Conservation (phyloP, 768 basidiomycete genomes). For the Amanita brunnescens region DNA sequence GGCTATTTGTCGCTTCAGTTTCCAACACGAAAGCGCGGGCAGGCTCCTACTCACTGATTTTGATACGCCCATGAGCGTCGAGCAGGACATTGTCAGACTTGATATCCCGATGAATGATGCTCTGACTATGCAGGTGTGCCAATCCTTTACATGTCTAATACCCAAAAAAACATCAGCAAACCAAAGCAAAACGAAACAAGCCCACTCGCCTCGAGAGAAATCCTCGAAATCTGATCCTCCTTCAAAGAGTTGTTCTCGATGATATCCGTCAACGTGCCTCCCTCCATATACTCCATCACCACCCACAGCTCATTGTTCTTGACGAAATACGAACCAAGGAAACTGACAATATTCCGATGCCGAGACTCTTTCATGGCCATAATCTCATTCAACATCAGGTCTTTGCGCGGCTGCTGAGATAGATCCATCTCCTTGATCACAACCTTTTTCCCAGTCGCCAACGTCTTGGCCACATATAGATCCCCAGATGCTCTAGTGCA, state of each 20-base stretch:
- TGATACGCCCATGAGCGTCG: conserved; percentile 87
- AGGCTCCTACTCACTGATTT: conserved; percentile 71
- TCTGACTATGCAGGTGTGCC: conserved; percentile 85
- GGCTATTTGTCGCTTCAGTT: conserved; percentile 35
- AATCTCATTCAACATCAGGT: conserved; percentile 96
- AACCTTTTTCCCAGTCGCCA: conserved; percentile 77
- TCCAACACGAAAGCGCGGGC: not conserved
- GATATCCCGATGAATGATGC: conserved; percentile 96
- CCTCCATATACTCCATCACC: conserved; percentile 99
- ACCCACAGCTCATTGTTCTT: conserved; percentile 91
- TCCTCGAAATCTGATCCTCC: conserved; percentile 92
- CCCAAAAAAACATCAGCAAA: not conserved
- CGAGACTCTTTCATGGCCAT: conserved; percentile 98
- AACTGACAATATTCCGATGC: conserved; percentile 96
- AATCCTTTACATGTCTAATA: conserved; percentile 89
- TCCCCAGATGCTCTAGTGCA: conserved; percentile 93
- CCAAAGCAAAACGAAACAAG: not conserved
- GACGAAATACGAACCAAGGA: conserved; percentile 83
- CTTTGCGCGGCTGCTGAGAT: conserved; percentile 90
- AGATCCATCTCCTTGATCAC: conserved; percentile 99
- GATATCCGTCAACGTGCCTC: conserved; percentile 93
- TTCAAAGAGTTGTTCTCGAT: conserved; percentile 95
- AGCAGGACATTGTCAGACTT: conserved; percentile 95
- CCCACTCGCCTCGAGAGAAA: conserved; percentile 74
- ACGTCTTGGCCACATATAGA: conserved; percentile 93